A percentile compares a stretch with the other conserved stretches of the same genome.
These are phyloP conservation scores for Geosiphon pyriformis DNA, from an alignment of 192 early-diverging fungal species.

Conservation along the genomic window DNA sequence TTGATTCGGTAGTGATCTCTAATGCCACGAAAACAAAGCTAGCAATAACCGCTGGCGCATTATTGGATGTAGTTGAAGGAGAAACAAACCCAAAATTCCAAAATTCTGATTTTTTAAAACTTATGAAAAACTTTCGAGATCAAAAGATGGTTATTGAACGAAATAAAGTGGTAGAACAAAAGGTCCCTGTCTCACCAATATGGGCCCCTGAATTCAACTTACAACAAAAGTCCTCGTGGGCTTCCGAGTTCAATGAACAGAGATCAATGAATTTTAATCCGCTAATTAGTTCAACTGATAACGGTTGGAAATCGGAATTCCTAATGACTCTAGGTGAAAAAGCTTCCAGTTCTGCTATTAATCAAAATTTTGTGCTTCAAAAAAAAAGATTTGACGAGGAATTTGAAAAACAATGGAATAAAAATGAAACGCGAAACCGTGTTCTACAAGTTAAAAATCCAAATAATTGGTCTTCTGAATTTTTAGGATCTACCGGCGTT, in stretches of 20 bases:
- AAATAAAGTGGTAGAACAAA: slow-evolving; percentile 75
- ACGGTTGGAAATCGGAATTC: neutral
- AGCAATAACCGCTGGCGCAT: slow-evolving; percentile 72
- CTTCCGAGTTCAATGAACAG: neutral
- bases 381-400: neutral
- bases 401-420: neutral
- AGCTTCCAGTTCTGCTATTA: neutral
- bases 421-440: neutral
- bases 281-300: neutral
- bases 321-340: neutral
- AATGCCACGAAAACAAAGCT: slow-evolving; percentile 59
- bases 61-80: slow-evolving; percentile 70
- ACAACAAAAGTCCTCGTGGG: neutral
- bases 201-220: slow-evolving; percentile 8
- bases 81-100: slow-evolving; percentile 90
- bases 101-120: slow-evolving; percentile 82
- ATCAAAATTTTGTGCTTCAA: neutral
- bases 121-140: slow-evolving; percentile 92
- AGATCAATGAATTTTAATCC: slow-evolving; percentile 13
- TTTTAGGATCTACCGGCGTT: neutral
- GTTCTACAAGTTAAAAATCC: neutral
- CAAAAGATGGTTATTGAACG: slow-evolving; percentile 82
- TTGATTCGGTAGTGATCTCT: slow-evolving; percentile 28
- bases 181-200: slow-evolving; percentile 12
- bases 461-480: neutral